Evolutionary conservation across 2,329 filamentous ascomycete species (phyloP).

Genomic region (Venturia oleaginea): DNA sequence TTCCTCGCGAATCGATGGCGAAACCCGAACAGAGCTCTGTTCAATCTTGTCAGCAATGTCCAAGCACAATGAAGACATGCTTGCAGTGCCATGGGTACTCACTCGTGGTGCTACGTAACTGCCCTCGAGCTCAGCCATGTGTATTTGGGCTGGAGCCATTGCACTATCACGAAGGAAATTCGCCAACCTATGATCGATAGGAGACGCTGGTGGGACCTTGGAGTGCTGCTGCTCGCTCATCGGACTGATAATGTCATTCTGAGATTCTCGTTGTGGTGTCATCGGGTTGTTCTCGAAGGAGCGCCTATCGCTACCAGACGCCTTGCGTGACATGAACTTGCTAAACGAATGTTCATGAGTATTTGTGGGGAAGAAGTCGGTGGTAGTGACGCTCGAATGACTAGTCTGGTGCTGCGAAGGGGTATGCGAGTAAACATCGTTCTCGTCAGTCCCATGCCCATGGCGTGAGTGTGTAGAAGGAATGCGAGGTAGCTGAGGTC

Average conservation of each 20-base stretch:
- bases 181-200: background rate
- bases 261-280: slow-evolving; percentile 5
- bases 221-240: slow-evolving; percentile 9
- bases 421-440: slow-evolving; percentile 16
- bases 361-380: slow-evolving; percentile 33
- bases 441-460: background rate
- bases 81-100: background rate
- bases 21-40: slow-evolving; percentile 4
- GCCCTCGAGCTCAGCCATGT: slow-evolving; percentile 2
- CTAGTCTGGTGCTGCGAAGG: slow-evolving; percentile 26
- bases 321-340: slow-evolving; percentile 16
- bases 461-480: background rate
- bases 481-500: background rate
- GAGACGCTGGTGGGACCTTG: background rate
- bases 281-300: slow-evolving; percentile 5
- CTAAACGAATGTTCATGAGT: slow-evolving; percentile 29
- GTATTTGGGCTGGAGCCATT: background rate
- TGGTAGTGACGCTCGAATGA: slow-evolving; percentile 31
- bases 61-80: background rate
- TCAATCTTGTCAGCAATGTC: background rate
- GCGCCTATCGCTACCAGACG: slow-evolving; percentile 10
- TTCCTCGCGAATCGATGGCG: slow-evolving; percentile 1
- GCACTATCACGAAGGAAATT: slow-evolving; percentile 10
- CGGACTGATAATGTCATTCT: slow-evolving; percentile 7
- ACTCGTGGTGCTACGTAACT: slow-evolving; percentile 1